Base-by-base conservation (phyloP, 345 rosid genomes). In the Raphanus sativus region DNA sequence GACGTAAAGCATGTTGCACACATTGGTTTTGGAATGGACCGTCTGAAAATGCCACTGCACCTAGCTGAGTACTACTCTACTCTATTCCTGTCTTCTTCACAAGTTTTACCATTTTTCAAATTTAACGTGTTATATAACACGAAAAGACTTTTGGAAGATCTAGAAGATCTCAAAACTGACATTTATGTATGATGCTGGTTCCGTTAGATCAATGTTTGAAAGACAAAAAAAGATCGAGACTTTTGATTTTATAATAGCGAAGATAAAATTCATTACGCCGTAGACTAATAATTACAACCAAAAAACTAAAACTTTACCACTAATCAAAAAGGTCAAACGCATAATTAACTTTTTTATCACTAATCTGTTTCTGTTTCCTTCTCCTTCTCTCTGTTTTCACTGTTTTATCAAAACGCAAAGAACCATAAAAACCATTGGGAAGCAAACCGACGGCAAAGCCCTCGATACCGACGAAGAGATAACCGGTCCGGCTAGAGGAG, bases 1-100 rank as follows among this genome's bases (percentile, higher is more conserved):
- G 34, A 32, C 34, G 34, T 32, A 32, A 32, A 32, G 80, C 98
- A 93, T 71, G 92, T 93, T 8, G 91, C 98, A n/a, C 98, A 93
- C 54, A 93, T 93, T 40, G 98, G 97, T 77, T 88, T 2, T 87
- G 90, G 97, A 94, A 94, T 67, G 93, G 86, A 36, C 76, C 67
- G 13, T 40, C 67, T 15, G 42, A 38, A 65, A 40, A 42, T 58
- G 2, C 67, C 61, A 71, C 71, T 38, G 65, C 81, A 65, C 71
- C 71, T 70, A 69, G 6, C 33, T 33, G 7, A 55, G 75, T 73
- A 48, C 76, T 48, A 21, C 56, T 54, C 24, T 40, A 6, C 8
- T 74, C 36, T 61, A 33, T 33, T 33, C 24, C 6, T 38, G 45
- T 38, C 45, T 5, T 8, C 60, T 25, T 12, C 29, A 0, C n/a